Conservation (phyloP, 306 rosid genomes). For the Sphenostylis stenocarpa region DNA sequence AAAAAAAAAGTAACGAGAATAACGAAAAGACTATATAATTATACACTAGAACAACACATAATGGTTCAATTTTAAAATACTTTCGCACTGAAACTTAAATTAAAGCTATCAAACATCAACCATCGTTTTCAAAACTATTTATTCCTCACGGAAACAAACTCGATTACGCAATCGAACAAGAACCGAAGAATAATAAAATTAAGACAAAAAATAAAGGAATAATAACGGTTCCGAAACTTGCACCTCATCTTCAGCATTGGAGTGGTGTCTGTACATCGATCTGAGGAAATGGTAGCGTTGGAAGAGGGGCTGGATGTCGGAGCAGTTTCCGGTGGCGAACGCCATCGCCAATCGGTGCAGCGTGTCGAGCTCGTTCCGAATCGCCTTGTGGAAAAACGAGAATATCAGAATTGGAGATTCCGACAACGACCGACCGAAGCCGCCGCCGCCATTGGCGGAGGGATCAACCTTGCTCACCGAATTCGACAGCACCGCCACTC, state of each 20-base stretch:
- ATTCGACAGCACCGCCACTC: constrained; percentile 71
- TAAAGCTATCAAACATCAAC: constrained; percentile 18
- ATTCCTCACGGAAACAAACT: neutral
- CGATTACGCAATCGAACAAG: constrained; percentile 1
- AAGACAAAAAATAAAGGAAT: neutral
- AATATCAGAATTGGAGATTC: constrained; percentile 88
- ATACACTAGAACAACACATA: neutral
- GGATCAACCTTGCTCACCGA: constrained; percentile 61
- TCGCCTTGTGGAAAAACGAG: constrained; percentile 82
- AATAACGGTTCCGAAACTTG: constrained; percentile 28
- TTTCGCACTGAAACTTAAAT: neutral
- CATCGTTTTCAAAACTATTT: neutral
- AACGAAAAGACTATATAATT: neutral
- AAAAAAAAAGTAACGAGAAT: neutral
- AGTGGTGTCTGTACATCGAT: constrained; percentile 87
- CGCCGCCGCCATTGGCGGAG: constrained; percentile 52
- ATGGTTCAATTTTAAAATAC: constrained; percentile 17
- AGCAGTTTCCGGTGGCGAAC: constrained; percentile 71
- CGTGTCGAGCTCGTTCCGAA: constrained; percentile 87
- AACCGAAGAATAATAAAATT: neutral
- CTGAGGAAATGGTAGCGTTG: constrained; percentile 77
- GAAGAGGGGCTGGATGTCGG: constrained; percentile 66
- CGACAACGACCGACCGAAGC: constrained; percentile 47
- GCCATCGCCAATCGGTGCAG: constrained; percentile 88
- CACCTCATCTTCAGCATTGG: constrained; percentile 99